Percentiles rank a stretch among this genome's conserved stretches.
Conservation (phyloP, 2,329 filamentous ascomycete genomes). For the Dactylellina leptospora region DNA sequence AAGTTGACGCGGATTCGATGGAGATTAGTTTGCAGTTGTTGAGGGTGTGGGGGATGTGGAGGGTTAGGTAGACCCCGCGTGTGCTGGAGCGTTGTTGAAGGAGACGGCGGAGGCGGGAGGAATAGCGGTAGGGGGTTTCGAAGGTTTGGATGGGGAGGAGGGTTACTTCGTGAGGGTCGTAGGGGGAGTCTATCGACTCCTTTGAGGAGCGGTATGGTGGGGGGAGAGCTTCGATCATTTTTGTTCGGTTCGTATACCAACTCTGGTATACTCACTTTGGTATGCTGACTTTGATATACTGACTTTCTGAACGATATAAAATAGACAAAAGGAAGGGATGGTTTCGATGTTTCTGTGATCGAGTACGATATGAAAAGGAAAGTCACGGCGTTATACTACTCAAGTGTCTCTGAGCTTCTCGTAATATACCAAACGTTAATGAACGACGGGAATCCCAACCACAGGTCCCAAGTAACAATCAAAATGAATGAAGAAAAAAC, state of each 20-base stretch:
- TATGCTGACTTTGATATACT: background rate
- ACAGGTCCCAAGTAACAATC: background rate
- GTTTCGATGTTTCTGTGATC: background rate
- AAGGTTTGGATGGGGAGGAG: constrained; percentile 9
- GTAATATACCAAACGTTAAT: too few species aligned
- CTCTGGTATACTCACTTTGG: background rate
- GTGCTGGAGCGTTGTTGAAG: constrained; percentile 36
- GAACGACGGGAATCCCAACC: too few species aligned
- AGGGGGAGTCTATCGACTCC: constrained; percentile 19
- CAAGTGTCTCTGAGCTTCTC: too few species aligned
- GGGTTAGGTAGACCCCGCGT: constrained; percentile 44
- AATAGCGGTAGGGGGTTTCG: constrained; percentile 1
- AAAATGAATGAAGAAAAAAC: constrained; percentile 5
- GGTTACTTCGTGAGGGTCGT: constrained; percentile 22
- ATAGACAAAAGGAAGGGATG: background rate
- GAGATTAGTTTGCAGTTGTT: constrained; percentile 50
- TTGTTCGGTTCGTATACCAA: background rate
- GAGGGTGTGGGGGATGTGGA: constrained; percentile 34
- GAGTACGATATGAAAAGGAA: constrained; percentile 7
- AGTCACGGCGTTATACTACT: too few species aligned
- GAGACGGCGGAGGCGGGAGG: constrained; percentile 40
- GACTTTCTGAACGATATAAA: background rate
- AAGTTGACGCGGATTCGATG: constrained; percentile 35
- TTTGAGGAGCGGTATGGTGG: constrained; percentile 42
- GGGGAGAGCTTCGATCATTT: constrained; percentile 37